A percentile compares a stretch with the other conserved stretches of the same genome.
Conservation (phyloP, 306 rosid species). For the Vigna nakashimae region DNA sequence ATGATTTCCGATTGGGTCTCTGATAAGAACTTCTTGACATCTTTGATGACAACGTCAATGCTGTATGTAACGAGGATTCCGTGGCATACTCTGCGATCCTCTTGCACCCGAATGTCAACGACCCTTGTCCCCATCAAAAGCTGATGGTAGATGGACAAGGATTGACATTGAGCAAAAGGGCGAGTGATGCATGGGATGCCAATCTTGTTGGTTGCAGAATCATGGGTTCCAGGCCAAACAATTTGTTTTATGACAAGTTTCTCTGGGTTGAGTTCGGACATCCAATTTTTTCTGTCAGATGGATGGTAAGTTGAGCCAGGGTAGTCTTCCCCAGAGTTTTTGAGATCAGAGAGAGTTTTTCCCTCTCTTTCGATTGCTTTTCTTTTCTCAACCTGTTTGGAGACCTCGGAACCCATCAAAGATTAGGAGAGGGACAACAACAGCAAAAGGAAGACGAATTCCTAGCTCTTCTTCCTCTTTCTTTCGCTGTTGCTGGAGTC, state of each 20-base stretch:
- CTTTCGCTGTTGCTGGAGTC: conserved; percentile 25
- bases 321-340: conserved; percentile 52
- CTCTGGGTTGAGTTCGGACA: conserved; percentile 67
- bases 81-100: conserved; percentile 75
- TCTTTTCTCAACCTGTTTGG: conserved; percentile 63
- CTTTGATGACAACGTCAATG: conserved; percentile 72
- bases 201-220: conserved; percentile 85
- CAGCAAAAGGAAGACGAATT: conserved; percentile 23
- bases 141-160: conserved; percentile 75
- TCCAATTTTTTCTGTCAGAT: conserved; percentile 78
- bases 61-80: conserved; percentile 76
- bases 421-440: neutral
- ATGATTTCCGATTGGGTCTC: conserved; percentile 79
- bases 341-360: conserved; percentile 59
- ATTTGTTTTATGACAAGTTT: conserved; percentile 61
- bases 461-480: conserved; percentile 36
- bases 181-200: conserved; percentile 80
- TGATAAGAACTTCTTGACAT: conserved; percentile 69
- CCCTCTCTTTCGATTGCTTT: conserved; percentile 59
- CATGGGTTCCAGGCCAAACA: conserved; percentile 97
- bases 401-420: conserved; percentile 66
- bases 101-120: conserved; percentile 76
- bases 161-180: conserved; percentile 93
- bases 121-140: conserved; percentile 70
- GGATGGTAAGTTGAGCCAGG: conserved; percentile 72